Percentiles rank a stretch among this genome's conserved stretches.
phyloP scores from a whole-genome alignment of 441 rosid species.

The Geranium incanum region DNA sequence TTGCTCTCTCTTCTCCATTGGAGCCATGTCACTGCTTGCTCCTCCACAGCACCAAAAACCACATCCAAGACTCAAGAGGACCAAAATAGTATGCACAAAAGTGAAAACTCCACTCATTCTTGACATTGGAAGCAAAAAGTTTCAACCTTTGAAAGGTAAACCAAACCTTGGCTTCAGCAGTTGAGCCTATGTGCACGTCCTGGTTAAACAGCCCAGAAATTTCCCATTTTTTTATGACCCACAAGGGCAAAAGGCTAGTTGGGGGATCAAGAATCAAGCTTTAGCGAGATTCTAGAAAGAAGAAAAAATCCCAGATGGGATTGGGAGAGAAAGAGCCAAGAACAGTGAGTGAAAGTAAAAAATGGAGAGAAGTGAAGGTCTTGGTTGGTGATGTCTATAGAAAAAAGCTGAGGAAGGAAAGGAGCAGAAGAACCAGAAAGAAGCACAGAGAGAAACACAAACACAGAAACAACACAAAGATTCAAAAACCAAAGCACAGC shows the following conservation, averaged over 20 bases:
- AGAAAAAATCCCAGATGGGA: not conserved
- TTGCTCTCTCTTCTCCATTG: constrained; percentile 69
- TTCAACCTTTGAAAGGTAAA: constrained; percentile 1
- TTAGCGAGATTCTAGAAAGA: not conserved
- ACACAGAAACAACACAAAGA: not conserved
- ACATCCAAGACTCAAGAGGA: constrained; percentile 30
- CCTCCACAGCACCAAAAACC: constrained; percentile 33
- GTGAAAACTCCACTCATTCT: constrained; percentile 3
- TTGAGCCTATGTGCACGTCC: not conserved
- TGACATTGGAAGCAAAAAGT: not conserved
- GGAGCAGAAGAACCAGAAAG: not conserved
- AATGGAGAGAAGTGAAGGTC: constrained; percentile 4
- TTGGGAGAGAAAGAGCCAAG: constrained; percentile 1
- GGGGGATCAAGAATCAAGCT: not conserved
- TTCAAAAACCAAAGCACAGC: not conserved
- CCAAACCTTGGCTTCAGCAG: not conserved
- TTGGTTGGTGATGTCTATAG: constrained; percentile 4
- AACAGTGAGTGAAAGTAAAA: not conserved
- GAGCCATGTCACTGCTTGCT: constrained; percentile 43
- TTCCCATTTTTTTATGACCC: not conserved
- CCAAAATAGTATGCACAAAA: constrained; percentile 22
- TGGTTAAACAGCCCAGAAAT: not conserved
- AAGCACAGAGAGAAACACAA: not conserved
- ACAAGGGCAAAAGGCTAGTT: not conserved
- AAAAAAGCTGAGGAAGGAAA: not conserved